Conservation (phyloP, 495 filamentous ascomycete species). For the Chlorociboria aeruginascens region DNA sequence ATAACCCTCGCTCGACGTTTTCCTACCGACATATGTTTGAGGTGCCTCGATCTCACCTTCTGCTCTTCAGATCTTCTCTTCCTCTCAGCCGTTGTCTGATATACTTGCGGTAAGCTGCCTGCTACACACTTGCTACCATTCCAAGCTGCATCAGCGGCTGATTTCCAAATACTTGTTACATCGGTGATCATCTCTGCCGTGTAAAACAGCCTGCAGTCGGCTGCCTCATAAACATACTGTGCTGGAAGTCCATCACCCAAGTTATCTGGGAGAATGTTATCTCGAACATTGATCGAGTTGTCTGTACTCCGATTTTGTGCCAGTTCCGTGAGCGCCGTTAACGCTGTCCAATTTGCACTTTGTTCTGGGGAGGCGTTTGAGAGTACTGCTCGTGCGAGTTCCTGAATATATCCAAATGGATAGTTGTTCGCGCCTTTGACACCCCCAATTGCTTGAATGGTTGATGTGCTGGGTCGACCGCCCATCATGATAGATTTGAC, state of each 20-base stretch:
- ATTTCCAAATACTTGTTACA: conserved; percentile 7
- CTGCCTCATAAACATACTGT: conserved; percentile 10
- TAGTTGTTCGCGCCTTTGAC: conserved; percentile 35
- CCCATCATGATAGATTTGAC: conserved; percentile 49
- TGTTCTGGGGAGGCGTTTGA: conserved; percentile 1
- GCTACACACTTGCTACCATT: conserved; percentile 7
- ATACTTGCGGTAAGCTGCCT: conserved; percentile 2
- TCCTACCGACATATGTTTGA: neutral
- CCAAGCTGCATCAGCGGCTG: conserved; percentile 7
- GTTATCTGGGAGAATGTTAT: conserved; percentile 24
- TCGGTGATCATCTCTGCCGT: conserved; percentile 5
- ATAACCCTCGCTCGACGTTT: neutral
- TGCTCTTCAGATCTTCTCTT: conserved; percentile 5
- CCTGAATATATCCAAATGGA: conserved; percentile 2
- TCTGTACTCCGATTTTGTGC: conserved; percentile 5
- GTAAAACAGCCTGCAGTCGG: conserved; percentile 12
- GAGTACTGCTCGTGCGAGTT: conserved; percentile 1
- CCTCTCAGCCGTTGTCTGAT: neutral
- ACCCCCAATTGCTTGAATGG: conserved; percentile 50
- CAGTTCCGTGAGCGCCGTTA: conserved; percentile 1
- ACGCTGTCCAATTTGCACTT: neutral
- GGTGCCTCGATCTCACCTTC: neutral
- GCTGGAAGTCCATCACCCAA: conserved; percentile 19
- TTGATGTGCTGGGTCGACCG: conserved; percentile 37
- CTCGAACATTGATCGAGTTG: conserved; percentile 25